These are phyloP conservation scores for Lathyrus sativus DNA, from an alignment of 306 rosid genomes.

Conservation along the genomic window DNA sequence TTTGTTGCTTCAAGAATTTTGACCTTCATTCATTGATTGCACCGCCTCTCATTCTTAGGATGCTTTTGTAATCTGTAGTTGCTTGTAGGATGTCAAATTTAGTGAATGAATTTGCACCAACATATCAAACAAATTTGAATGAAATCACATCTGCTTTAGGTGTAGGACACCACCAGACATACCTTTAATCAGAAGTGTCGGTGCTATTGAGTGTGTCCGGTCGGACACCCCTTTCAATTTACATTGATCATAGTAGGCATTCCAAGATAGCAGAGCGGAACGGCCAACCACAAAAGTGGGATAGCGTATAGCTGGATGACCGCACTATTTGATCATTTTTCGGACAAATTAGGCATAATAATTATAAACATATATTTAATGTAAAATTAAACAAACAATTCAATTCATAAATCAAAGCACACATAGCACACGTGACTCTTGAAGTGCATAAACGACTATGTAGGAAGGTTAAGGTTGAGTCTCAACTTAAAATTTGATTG, in stretches of 20 bases:
- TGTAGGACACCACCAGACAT: not conserved
- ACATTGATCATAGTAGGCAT: not conserved
- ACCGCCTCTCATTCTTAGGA: not conserved
- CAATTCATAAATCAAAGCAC: too few relatives aligned
- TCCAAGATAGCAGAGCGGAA: too few relatives aligned
- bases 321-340: too few relatives aligned
- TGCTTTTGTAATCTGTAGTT: slow-evolving; percentile 5
- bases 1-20: slow-evolving; percentile 10
- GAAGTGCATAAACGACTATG: too few relatives aligned
- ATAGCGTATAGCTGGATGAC: too few relatives aligned
- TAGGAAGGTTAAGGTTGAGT: too few relatives aligned
- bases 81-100: slow-evolving; percentile 26
- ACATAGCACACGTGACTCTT: too few relatives aligned
- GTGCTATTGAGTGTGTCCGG: not conserved
- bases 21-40: slow-evolving; percentile 19
- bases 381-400: too few relatives aligned
- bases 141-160: not conserved
- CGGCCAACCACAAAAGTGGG: too few relatives aligned
- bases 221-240: slow-evolving; percentile 1
- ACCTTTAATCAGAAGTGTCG: not conserved
- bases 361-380: too few relatives aligned
- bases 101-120: not conserved
- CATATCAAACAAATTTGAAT: not conserved
- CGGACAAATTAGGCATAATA: too few relatives aligned
- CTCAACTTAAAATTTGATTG: too few relatives aligned